Base-by-base conservation (phyloP, 2,329 filamentous ascomycete species). In the Trichoderma koningiopsis region DNA sequence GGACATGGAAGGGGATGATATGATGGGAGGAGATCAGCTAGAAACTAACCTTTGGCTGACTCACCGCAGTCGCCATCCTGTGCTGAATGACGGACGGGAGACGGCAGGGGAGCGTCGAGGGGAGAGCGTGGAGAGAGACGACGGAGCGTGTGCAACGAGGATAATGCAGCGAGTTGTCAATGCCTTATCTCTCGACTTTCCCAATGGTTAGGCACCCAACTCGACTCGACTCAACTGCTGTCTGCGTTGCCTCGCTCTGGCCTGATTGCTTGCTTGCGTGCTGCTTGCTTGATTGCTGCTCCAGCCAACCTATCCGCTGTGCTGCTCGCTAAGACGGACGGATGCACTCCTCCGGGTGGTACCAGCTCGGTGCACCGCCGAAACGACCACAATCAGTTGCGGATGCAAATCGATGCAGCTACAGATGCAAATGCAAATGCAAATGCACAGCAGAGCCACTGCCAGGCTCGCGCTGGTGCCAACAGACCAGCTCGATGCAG, bases 31-130 rank as follows among this genome's bases (percentile, higher is more conserved):
- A 62, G 70, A 62, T 43, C 67, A 66, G 47, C 47, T 49, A 22
- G n/a, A 24, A 43, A 49, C 47, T 49, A 49, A 63, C 55, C 56
- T 59, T 57, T 59, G 55, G 55, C 61, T 52, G 60, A 81, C 81
- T 80, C 72, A 83, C 81, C 68, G 78, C 70, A 71, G 77, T 79
- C 37, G 79, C 75, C 79, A 83, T 81, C 65, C 72, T 72, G 47
- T 22, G 68, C 52, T 33, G 43, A 35, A 29, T 43, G 59, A 13
- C 43, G 35, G 31, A 29, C 47, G 27, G 49, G 27, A 37, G 47
- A 33, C 40, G 40, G 40, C 40, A 43, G 40, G 40, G 40, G 19
- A 40, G 37, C 37, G 40, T 4, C 1, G 40, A n/a, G 40, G n/a
- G 40, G 40, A 43, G 40, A 43, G 19, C 7, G 40, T 2, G 16